Evolutionary conservation across 2,329 filamentous ascomycete species (phyloP).

Genomic region (Fusarium torreyae): DNA sequence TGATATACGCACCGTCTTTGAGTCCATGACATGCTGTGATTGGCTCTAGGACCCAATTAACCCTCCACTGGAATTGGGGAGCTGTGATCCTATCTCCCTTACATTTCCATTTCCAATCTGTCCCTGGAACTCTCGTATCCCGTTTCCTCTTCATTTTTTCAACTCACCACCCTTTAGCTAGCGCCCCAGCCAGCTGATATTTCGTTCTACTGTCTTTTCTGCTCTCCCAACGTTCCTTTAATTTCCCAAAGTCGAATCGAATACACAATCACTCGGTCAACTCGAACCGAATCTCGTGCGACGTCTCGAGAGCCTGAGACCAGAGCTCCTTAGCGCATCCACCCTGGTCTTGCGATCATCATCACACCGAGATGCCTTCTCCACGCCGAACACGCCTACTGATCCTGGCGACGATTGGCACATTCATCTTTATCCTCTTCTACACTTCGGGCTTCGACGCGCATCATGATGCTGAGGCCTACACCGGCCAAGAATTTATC

Average conservation of each 20-base stretch:
- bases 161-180: constrained; percentile 16
- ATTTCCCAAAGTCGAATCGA: constrained; percentile 12
- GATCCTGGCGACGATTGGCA: constrained; percentile 73
- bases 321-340: constrained; percentile 48
- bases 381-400: constrained; percentile 79
- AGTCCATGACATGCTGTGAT: constrained; percentile 16
- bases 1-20: constrained; percentile 18
- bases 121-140: constrained; percentile 33
- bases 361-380: constrained; percentile 71
- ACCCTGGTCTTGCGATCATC: constrained; percentile 34
- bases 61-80: constrained; percentile 33
- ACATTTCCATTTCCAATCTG: constrained; percentile 26
- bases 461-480: constrained; percentile 62
- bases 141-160: constrained; percentile 23
- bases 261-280: not conserved
- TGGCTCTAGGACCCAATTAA: constrained; percentile 18
- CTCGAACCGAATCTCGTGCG: constrained; percentile 6
- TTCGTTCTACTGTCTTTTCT: constrained; percentile 26
- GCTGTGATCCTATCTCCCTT: constrained; percentile 41
- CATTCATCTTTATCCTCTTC: constrained; percentile 79
- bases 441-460: constrained; percentile 75
- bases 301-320: constrained; percentile 30
- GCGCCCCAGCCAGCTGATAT: constrained; percentile 26
- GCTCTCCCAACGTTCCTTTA: constrained; percentile 16
- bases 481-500: constrained; percentile 70